Conservation (phyloP, 2,329 filamentous ascomycete species). For the Drechslerella dactyloides region DNA sequence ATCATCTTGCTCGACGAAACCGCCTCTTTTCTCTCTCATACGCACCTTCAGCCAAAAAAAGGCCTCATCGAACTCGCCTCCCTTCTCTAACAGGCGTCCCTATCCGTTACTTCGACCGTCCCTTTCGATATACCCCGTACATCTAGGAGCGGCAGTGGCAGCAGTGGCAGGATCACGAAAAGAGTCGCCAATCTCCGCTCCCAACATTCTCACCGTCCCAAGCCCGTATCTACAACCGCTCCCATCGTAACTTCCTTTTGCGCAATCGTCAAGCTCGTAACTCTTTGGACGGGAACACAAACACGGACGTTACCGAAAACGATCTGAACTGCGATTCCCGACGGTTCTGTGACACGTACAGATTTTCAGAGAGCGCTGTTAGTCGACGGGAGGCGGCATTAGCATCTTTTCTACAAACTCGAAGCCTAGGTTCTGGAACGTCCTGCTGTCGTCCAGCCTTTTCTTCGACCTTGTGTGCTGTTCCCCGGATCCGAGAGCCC, state of each 20-base stretch:
- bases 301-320: constrained; percentile 52
- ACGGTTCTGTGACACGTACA: constrained; percentile 49
- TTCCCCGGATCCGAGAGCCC: constrained; percentile 10
- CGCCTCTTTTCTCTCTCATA: constrained; percentile 50
- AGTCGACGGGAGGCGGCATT: constrained; percentile 45
- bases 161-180: constrained; percentile 50
- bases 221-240: constrained; percentile 20
- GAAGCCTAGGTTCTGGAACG: constrained; percentile 47
- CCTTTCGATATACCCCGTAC: constrained; percentile 6
- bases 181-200: constrained; percentile 51
- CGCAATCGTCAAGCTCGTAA: constrained; percentile 51
- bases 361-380: constrained; percentile 42
- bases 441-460: constrained; percentile 25
- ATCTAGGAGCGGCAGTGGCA: constrained; percentile 28
- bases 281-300: constrained; percentile 48
- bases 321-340: constrained; percentile 50
- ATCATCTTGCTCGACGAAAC: constrained; percentile 48
- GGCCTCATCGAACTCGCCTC: not conserved
- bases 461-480: constrained; percentile 32
- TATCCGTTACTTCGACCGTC: constrained; percentile 53
- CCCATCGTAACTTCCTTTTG: constrained; percentile 29
- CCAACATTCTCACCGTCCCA: constrained; percentile 27
- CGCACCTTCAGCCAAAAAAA: constrained; percentile 48
- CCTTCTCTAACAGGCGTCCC: constrained; percentile 53
- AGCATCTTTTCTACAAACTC: constrained; percentile 31